Evolutionary conservation across 192 early-diverging fungal genomes (phyloP).

Genomic region (Spizellomyces sp.): DNA sequence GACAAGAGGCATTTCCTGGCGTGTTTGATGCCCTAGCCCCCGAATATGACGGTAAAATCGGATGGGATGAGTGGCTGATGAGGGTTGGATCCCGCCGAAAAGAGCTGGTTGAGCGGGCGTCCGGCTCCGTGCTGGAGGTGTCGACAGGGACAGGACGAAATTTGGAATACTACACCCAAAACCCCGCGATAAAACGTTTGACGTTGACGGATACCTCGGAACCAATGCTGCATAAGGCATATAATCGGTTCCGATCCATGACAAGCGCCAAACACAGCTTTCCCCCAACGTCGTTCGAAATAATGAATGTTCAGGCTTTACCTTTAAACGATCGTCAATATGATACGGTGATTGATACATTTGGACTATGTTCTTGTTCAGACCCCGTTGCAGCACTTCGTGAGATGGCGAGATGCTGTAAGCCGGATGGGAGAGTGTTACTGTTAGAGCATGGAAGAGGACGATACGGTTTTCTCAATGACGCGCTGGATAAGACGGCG

Average conservation of each 20-base stretch:
- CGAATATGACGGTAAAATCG: conserved; percentile 60
- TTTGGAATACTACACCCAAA: conserved; percentile 51
- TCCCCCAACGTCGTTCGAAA: conserved; percentile 26
- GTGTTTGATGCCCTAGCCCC: conserved; percentile 55
- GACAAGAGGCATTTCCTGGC: conserved; percentile 14
- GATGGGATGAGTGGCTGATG: conserved; percentile 63
- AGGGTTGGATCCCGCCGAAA: conserved; percentile 53
- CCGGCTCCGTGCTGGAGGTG: conserved; percentile 65
- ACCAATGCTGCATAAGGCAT: conserved; percentile 57
- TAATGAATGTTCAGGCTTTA: conserved; percentile 42
- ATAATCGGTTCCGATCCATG: conserved; percentile 28
- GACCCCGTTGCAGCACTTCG: conserved; percentile 57
- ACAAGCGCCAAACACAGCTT: conserved; percentile 18
- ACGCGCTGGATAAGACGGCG: conserved; percentile 59
- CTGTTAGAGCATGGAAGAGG: conserved; percentile 68
- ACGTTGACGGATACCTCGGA: conserved; percentile 55
- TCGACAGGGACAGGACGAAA: conserved; percentile 69
- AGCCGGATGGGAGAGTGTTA: conserved; percentile 51
- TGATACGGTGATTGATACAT: conserved; percentile 70
- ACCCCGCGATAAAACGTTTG: conserved; percentile 38
- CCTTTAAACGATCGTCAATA: conserved; percentile 21
- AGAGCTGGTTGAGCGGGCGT: conserved; percentile 47
- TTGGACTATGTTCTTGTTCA: conserved; percentile 63
- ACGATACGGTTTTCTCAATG: conserved; percentile 57
- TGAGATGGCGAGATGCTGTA: conserved; percentile 50